Percentiles rank a stretch among this genome's conserved stretches.
Conservation (phyloP, 2,329 filamentous ascomycete species). For the Malbranchea zuffiana region DNA sequence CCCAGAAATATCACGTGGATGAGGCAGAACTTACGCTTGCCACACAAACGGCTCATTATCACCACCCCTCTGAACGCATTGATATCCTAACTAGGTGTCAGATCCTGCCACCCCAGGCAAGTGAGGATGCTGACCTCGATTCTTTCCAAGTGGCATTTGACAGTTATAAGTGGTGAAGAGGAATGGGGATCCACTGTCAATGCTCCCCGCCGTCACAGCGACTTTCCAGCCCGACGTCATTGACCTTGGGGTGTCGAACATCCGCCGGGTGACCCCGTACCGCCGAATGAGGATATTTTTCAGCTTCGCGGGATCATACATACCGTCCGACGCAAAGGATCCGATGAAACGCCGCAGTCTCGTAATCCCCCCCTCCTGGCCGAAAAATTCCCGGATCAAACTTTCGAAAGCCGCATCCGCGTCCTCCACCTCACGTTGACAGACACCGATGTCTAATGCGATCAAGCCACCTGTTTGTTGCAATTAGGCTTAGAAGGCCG, state of each 20-base stretch:
- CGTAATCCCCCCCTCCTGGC: neutral
- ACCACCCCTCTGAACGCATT: neutral
- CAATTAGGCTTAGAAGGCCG: no score
- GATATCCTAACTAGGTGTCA: neutral
- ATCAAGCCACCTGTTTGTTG: neutral
- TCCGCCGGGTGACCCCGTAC: conserved; percentile 1
- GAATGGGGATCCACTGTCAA: conserved; percentile 2
- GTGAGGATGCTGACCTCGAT: no score
- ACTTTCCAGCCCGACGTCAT: conserved; percentile 4
- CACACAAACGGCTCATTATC: conserved; percentile 2
- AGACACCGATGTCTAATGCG: conserved; percentile 3
- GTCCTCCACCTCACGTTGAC: conserved; percentile 1
- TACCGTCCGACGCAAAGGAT: neutral
- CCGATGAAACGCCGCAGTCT: neutral
- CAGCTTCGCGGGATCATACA: conserved; percentile 2
- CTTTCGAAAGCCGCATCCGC: neutral
- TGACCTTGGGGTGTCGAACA: conserved; percentile 5
- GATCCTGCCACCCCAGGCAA: no score
- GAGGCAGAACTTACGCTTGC: conserved; percentile 5
- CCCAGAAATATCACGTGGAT: no score
- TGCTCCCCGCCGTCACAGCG: conserved; percentile 1
- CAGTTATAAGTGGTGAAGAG: conserved; percentile 8
- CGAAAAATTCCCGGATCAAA: neutral
- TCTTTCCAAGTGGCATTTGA: neutral
- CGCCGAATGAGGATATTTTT: conserved; percentile 2